Conservation (phyloP, 148 eudicot species). For the Rhododendron griersonianum region DNA sequence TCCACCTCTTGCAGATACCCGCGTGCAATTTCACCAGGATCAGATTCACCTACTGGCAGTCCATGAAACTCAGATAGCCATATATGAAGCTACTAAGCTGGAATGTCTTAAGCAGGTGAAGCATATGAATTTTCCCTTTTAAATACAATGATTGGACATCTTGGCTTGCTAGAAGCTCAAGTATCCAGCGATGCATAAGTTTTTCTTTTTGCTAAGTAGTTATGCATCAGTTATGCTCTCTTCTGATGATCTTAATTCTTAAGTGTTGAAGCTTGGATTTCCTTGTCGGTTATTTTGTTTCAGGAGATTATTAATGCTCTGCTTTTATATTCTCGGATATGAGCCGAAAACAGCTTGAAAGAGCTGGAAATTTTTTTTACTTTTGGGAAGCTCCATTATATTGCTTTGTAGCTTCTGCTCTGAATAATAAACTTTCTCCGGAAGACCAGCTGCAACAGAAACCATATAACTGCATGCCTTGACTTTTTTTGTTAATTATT, state of each 20-base stretch:
- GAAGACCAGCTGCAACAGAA: neutral
- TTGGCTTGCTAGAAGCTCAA: neutral
- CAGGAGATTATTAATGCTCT: neutral
- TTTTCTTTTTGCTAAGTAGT: neutral
- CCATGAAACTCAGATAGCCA: slow-evolving; percentile 30
- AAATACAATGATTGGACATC: neutral
- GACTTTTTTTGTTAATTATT: neutral
- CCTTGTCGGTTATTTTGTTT: neutral
- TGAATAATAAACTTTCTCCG: neutral
- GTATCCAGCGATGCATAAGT: neutral
- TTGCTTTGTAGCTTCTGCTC: neutral
- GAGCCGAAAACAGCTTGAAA: neutral
- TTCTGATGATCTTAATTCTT: neutral
- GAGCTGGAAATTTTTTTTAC: neutral
- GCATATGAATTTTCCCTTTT: neutral
- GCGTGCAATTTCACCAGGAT: slow-evolving; percentile 34
- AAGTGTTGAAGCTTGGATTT: neutral
- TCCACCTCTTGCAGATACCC: slow-evolving; percentile 23
- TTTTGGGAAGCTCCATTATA: neutral
- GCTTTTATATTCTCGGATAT: neutral
- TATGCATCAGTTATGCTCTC: neutral
- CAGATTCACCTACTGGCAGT: slow-evolving; percentile 21
- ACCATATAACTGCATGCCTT: neutral
- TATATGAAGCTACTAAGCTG: slow-evolving; percentile 35
- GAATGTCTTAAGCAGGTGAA: slow-evolving; percentile 33